Conservation (phyloP, 2,329 filamentous ascomycete species). For the Scytalidium sp. region DNA sequence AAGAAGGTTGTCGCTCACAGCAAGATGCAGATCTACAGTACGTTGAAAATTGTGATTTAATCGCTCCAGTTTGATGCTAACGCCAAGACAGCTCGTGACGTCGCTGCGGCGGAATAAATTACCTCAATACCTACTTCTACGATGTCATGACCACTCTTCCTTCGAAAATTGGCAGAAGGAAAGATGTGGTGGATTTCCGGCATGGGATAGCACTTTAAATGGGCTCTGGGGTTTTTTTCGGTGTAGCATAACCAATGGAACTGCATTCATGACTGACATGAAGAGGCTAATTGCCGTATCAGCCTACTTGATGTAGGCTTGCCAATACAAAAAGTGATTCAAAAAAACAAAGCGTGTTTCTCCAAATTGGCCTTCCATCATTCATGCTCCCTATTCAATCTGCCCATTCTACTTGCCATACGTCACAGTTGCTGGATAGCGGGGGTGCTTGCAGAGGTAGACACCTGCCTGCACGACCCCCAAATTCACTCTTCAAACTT, state of each 20-base stretch:
- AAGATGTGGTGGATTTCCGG: slow-evolving; percentile 21
- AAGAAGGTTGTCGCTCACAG: slow-evolving; percentile 96
- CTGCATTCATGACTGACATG: slow-evolving; percentile 1
- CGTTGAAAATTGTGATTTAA: slow-evolving; percentile 33
- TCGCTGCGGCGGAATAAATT: slow-evolving; percentile 46
- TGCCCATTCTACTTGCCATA: too few species aligned
- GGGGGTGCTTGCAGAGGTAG: too few species aligned
- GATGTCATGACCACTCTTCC: slow-evolving; percentile 27
- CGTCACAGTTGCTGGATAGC: too few species aligned
- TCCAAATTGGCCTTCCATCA: too few species aligned
- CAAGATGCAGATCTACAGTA: slow-evolving; percentile 98
- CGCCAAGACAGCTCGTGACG: slow-evolving; percentile 52
- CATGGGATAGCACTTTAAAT: slow-evolving; percentile 27
- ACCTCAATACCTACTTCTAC: slow-evolving; percentile 17
- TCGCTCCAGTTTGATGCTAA: slow-evolving; percentile 27
- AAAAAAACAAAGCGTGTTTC: too few species aligned
- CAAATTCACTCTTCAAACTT: too few species aligned
- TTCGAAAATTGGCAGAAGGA: slow-evolving; percentile 22
- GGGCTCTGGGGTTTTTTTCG: slow-evolving; percentile 27
- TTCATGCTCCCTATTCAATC: too few species aligned
- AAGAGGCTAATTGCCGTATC: neutral
- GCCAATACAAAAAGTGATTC: neutral
- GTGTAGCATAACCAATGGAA: slow-evolving; percentile 32
- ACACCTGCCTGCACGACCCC: too few species aligned
- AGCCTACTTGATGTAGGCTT: neutral